Evolutionary conservation across 2,329 filamentous ascomycete genomes (phyloP), one percentile per base, ranked within the genome.

Genomic region (Ophiostoma sp.): DNA sequence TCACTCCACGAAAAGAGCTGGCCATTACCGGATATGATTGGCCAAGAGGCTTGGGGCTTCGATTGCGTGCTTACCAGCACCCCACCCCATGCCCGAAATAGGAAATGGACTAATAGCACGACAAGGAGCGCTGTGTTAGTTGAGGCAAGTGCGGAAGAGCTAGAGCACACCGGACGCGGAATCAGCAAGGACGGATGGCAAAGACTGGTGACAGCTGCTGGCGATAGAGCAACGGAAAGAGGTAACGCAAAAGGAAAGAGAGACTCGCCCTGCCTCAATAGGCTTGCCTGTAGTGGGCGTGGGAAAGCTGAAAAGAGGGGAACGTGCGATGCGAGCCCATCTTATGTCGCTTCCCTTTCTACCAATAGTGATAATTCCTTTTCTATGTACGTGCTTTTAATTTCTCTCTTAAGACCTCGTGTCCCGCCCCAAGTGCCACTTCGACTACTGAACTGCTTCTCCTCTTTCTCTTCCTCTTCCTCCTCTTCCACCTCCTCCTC

Each of bases 1-100:
- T 36, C 5, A 62, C 58, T 41, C 36, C n/a, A 62, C 38, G 4
- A n/a, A 62, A 27, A 55, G 8, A 55, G 49, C 49, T 14, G 27
- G 49, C 49, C 45, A 44, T 49, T 65, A 16, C 49, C 52, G 36
- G 18, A 36, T 44, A 47, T 67, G 63, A 69, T 69, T 69, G 66
- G 68, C 65, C 42, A 38, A 16, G 16, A 11, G 62, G 40, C 18
- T 36, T 62, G 44, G 62, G 40, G 65, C 58, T 42, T 41, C 66
- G 69, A 70, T 70, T 68, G 69, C 69, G 69, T 70, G 69, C 66
- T 70, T 62, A 18, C 60, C 41, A 12, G 7, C 66, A 65, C 64
- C 69, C 66, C 66, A 68, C 69, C 49, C 45, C 42, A 64, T 62
- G 47, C 16, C 69, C 66, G 18, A 66, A 70, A 66, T 14, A 68